phyloP scores from a whole-genome alignment of 106 monocot species.

The Allium fistulosum region DNA sequence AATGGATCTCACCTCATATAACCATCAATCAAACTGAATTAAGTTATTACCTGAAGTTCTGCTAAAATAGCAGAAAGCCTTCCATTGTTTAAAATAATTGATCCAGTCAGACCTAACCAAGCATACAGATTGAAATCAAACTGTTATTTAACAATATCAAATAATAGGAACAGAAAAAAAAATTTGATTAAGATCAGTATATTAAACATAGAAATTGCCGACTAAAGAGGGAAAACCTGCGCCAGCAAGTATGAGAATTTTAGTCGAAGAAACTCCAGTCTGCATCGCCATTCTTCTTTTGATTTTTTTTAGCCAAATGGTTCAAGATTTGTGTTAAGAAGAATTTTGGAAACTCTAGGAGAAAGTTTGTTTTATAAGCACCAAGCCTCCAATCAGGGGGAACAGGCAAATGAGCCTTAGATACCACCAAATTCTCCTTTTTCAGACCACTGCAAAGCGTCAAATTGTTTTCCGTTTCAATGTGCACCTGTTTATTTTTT shows the following conservation, averaged over 20 bases:
- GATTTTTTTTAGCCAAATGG: not conserved
- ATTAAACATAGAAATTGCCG: not conserved
- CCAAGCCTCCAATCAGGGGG: no score
- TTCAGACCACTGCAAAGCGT: no score
- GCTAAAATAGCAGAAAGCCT: constrained; percentile 65
- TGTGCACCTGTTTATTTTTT: no score
- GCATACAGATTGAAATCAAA: not conserved
- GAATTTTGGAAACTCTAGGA: no score
- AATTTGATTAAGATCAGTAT: not conserved
- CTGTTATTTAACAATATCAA: not conserved
- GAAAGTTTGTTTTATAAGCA: no score
- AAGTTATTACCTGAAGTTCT: constrained; percentile 56
- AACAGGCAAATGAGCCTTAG: no score
- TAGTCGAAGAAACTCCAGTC: constrained; percentile 69
- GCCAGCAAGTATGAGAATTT: constrained; percentile 73
- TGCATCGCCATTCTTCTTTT: constrained; percentile 62
- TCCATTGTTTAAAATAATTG: constrained; percentile 69
- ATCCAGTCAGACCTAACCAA: constrained; percentile 61
- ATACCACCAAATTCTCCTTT: no score
- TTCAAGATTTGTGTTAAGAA: no score
- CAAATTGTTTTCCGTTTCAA: no score
- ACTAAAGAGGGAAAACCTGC: constrained; percentile 30
- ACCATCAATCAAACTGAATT: no score
- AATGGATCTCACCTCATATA: no score
- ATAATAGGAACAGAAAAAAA: not conserved